phyloP scores from a whole-genome alignment of 106 monocot species.

The Dendrobium catenatum region DNA sequence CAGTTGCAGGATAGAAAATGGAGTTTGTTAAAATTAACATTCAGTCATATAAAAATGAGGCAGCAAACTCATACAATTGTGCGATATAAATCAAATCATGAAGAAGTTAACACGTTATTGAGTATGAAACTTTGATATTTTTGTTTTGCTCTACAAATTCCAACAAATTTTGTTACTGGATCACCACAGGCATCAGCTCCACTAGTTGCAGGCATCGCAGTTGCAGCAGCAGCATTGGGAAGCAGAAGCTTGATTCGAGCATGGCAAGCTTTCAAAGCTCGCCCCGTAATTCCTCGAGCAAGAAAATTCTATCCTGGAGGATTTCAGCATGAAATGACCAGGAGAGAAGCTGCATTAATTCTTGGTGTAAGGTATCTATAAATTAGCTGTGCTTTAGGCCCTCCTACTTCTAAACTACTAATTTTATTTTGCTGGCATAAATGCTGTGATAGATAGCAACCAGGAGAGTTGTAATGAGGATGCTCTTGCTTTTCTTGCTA shows the following conservation, averaged over 20 bases:
- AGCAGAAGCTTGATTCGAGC: constrained; percentile 48
- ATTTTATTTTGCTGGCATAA: neutral
- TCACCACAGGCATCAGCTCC: constrained; percentile 25
- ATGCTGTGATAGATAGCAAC: neutral
- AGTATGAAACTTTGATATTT: neutral
- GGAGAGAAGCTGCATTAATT: constrained; percentile 81
- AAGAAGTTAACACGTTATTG: neutral
- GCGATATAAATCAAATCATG: neutral
- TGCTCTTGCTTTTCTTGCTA: too few relatives aligned
- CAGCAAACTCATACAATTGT: neutral
- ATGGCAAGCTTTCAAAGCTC: constrained; percentile 66
- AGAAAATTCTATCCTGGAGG: constrained; percentile 79
- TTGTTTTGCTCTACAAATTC: neutral
- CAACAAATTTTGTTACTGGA: neutral
- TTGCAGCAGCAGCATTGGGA: constrained; percentile 67
- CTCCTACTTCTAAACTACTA: neutral
- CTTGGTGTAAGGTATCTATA: constrained; percentile 69
- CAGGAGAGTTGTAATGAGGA: neutral
- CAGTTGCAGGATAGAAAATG: too few relatives aligned
- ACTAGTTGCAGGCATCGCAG: constrained; percentile 32
- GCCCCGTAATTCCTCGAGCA: constrained; percentile 35
- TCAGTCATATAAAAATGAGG: neutral
- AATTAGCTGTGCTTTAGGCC: neutral
- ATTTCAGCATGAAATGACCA: constrained; percentile 75
- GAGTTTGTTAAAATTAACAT: too few relatives aligned